These are phyloP conservation scores for Hypoxylon lenormandii DNA, from an alignment of 495 filamentous ascomycete genomes.

Conservation along the genomic window DNA sequence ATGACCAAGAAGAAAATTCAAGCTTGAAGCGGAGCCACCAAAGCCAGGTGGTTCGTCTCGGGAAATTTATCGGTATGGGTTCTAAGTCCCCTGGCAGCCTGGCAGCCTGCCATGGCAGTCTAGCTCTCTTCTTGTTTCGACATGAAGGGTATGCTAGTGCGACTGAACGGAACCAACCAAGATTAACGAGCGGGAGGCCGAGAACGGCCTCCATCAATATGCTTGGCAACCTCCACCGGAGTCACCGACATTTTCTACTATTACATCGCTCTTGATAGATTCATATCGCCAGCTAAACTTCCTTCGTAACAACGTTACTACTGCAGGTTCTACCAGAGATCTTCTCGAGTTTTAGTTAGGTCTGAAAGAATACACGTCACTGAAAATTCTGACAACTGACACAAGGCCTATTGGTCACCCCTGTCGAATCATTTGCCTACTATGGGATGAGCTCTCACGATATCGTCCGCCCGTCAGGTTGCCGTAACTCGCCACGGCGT, in stretches of 20 bases:
- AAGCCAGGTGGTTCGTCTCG: not conserved
- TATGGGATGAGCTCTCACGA: not conserved
- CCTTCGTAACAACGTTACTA: not conserved
- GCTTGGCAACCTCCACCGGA: constrained; percentile 40
- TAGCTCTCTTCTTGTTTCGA: constrained; percentile 17
- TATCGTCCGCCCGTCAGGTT: constrained; percentile 11
- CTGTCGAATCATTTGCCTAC: constrained; percentile 14
- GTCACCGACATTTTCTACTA: constrained; percentile 39
- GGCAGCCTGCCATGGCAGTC: not conserved
- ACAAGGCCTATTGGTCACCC: constrained; percentile 2
- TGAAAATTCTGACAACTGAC: constrained; percentile 3
- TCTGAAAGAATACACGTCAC: too few species aligned
- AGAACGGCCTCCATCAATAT: constrained; percentile 30
- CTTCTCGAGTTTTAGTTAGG: too few species aligned
- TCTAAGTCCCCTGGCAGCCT: constrained; percentile 2
- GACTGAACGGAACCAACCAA: constrained; percentile 13
- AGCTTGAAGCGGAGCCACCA: constrained; percentile 23
- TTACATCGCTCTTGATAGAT: constrained; percentile 7
- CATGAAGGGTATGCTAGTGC: constrained; percentile 14
- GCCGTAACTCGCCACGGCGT: constrained; percentile 4
- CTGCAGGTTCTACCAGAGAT: not conserved
- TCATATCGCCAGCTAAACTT: not conserved
- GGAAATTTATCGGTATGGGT: constrained; percentile 30
- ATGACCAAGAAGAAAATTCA: constrained; percentile 38
- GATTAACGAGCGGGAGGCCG: constrained; percentile 14